Conservation (phyloP, 1,284 basidiomycete genomes). For the Malassezia nana region DNA sequence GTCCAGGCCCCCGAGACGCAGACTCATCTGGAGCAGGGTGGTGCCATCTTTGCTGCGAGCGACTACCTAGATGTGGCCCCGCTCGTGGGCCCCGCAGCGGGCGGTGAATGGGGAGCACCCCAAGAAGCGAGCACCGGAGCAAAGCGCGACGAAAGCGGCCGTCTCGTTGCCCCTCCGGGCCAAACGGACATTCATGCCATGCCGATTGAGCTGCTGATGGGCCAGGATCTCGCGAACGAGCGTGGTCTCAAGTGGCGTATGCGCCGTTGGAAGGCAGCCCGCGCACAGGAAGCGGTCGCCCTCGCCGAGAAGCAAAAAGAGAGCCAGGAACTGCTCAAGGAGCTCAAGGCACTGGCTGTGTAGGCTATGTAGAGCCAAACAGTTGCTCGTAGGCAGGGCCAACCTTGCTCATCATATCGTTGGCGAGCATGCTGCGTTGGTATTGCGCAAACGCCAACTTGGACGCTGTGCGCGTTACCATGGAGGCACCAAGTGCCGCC, state of each 20-base stretch:
- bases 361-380: conserved; percentile 15
- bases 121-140: conserved; percentile 3
- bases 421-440: conserved; percentile 73
- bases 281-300: conserved; percentile 11
- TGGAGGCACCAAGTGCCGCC: conserved; percentile 75
- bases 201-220: conserved; percentile 46
- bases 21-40: conserved; percentile 28
- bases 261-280: conserved; percentile 28
- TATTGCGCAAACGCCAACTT: conserved; percentile 63
- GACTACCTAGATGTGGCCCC: conserved; percentile 45
- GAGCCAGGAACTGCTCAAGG: conserved; percentile 25
- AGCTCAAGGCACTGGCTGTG: conserved; percentile 31
- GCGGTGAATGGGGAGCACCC: conserved; percentile 31
- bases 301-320: conserved; percentile 12
- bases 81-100: conserved; percentile 32
- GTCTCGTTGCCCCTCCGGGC: conserved; percentile 19
- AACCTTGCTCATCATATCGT: conserved; percentile 60
- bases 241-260: conserved; percentile 40
- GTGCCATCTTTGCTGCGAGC: conserved; percentile 33
- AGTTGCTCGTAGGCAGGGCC: conserved; percentile 45
- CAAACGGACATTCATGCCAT: conserved; percentile 34
- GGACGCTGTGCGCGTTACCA: conserved; percentile 75
- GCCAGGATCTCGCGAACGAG: conserved; percentile 36
- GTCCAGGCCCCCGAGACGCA: conserved; percentile 21
- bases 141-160: conserved; percentile 14